Conservation (phyloP, 202 grass and related monocot genomes). For the Musa balbisiana region DNA sequence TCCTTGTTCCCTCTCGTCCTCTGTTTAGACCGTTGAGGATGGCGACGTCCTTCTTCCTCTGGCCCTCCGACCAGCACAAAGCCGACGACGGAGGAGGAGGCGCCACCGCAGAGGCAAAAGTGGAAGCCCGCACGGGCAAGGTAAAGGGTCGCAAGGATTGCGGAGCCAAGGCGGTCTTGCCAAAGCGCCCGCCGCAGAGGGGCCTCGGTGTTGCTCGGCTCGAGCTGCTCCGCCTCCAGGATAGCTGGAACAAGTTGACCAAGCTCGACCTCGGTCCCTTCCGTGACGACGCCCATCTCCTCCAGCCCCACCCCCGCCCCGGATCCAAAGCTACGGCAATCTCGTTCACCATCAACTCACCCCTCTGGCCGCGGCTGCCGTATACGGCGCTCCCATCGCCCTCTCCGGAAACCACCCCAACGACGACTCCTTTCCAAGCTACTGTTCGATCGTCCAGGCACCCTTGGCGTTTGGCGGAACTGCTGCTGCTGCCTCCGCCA, state of each 20-base stretch:
- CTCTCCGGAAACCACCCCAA: neutral
- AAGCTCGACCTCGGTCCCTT: neutral
- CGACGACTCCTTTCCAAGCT: neutral
- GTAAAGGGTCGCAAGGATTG: neutral
- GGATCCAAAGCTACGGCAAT: too few relatives aligned
- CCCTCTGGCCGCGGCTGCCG: neutral
- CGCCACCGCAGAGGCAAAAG: neutral
- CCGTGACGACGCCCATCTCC: neutral
- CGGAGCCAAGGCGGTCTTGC: neutral
- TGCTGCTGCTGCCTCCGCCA: neutral
- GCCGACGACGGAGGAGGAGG: neutral
- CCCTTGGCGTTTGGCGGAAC: neutral
- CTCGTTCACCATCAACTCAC: neutral
- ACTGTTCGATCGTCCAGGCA: neutral
- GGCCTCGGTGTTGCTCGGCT: slow-evolving; percentile 23
- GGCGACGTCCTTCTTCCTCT: slow-evolving; percentile 20
- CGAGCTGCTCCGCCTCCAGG: slow-evolving; percentile 28
- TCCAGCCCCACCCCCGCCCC: neutral
- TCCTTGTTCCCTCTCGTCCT: neutral
- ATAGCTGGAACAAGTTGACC: slow-evolving; percentile 9
- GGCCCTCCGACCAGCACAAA: slow-evolving; percentile 9
- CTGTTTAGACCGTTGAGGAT: neutral
- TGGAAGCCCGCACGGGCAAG: neutral
- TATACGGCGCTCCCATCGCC: neutral
- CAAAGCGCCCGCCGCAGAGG: slow-evolving; percentile 19